Conservation (phyloP, 179 eudicot species). For the Sideroxylon spinosum region DNA sequence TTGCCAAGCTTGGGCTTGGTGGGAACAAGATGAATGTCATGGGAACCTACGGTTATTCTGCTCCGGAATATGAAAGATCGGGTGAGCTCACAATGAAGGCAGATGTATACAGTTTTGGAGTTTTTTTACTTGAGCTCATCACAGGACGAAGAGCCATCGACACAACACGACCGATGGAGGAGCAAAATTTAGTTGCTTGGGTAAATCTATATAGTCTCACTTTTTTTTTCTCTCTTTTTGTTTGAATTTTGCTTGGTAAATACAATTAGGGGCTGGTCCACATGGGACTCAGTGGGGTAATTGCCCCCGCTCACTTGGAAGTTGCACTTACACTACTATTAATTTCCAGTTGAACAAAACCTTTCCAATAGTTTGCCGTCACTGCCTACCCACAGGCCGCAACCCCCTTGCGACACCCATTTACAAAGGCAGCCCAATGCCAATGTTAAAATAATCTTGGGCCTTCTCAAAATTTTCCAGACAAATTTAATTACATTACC, state of each 20-base stretch:
- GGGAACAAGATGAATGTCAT: constrained; percentile 29
- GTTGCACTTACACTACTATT: too few relatives aligned
- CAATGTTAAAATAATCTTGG: too few relatives aligned
- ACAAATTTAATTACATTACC: too few relatives aligned
- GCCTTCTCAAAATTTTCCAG: too few relatives aligned
- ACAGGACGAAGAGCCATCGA: constrained; percentile 42
- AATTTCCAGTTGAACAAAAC: too few relatives aligned
- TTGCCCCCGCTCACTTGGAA: too few relatives aligned
- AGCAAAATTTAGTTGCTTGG: constrained; percentile 48
- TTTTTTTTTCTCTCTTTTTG: background rate
- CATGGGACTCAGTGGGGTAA: too few relatives aligned
- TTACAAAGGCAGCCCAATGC: too few relatives aligned
- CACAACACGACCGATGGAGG: constrained; percentile 25
- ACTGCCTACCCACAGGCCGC: too few relatives aligned
- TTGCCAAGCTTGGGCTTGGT: constrained; percentile 28
- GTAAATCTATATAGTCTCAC: constrained; percentile 19
- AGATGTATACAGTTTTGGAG: constrained; percentile 44
- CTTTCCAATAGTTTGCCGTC: too few relatives aligned
- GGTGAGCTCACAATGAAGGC: constrained; percentile 40
- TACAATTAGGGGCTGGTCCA: too few relatives aligned
- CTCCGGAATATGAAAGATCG: constrained; percentile 35
- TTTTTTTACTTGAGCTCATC: constrained; percentile 39
- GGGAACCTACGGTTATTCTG: constrained; percentile 38
- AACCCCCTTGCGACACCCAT: too few relatives aligned
- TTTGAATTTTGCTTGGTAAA: background rate